These are phyloP conservation scores for Nannochloropsis gaditana DNA, from an alignment of 108 stramenopile species.

Conservation along the genomic window DNA sequence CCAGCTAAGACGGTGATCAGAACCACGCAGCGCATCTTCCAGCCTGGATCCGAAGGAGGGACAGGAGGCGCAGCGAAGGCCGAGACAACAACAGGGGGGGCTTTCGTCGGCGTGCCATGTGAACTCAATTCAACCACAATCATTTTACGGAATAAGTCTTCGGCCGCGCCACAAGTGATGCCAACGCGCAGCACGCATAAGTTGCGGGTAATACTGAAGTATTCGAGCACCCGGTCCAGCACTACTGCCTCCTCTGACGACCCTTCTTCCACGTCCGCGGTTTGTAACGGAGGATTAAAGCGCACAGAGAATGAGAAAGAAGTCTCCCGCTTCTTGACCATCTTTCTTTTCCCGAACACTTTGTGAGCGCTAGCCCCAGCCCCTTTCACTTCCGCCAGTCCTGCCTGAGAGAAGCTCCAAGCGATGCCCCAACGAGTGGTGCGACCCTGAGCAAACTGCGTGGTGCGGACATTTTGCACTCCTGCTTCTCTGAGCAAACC, in stretches of 20 bases:
- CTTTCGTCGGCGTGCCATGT: neutral
- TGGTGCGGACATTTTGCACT: slow-evolving; percentile 60
- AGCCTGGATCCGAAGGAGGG: slow-evolving; percentile 8
- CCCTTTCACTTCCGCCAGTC: slow-evolving; percentile 28
- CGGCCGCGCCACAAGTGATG: neutral
- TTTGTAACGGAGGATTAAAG: neutral
- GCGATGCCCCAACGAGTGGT: slow-evolving; percentile 82
- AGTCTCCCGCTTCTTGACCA: slow-evolving; percentile 48
- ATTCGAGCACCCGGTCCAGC: slow-evolving; percentile 45
- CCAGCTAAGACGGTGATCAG: slow-evolving; percentile 23
- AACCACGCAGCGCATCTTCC: slow-evolving; percentile 25
- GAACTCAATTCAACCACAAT: neutral
- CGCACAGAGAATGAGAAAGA: slow-evolving; percentile 7
- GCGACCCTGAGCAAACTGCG: slow-evolving; percentile 74
- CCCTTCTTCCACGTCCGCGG: slow-evolving; percentile 24
- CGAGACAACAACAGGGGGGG: neutral
- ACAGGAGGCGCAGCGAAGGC: neutral
- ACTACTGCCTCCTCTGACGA: slow-evolving; percentile 31
- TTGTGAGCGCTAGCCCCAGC: neutral
- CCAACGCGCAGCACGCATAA: slow-evolving; percentile 16
- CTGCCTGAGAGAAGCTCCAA: slow-evolving; percentile 64
- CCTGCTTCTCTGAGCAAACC: slow-evolving; percentile 49
- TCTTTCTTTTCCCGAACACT: slow-evolving; percentile 8
- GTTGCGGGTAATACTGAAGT: slow-evolving; percentile 46
- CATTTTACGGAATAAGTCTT: neutral